phyloP scores from a whole-genome alignment of 192 early-diverging fungal species.

The Endogone sp. region DNA sequence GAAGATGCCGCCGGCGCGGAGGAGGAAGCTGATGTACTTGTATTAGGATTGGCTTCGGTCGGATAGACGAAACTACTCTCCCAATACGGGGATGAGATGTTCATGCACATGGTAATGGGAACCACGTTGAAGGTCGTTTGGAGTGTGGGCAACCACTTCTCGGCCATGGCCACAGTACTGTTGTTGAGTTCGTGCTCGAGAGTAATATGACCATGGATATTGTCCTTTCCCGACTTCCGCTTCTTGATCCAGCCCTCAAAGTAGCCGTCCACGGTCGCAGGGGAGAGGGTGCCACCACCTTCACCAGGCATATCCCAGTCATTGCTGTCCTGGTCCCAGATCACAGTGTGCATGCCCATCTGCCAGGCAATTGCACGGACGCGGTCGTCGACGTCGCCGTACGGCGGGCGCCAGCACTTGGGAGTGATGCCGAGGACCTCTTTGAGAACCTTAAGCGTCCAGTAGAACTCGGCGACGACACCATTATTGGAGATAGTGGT shows the following conservation, averaged over 20 bases:
- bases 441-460: slow-evolving; percentile 38
- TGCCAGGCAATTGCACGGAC: slow-evolving; percentile 39
- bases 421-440: slow-evolving; percentile 40
- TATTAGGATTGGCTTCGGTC: no score
- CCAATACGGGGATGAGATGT: slow-evolving; percentile 33
- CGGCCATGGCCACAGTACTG: slow-evolving; percentile 35
- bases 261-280: slow-evolving; percentile 24
- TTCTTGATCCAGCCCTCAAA: slow-evolving; percentile 20
- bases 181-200: slow-evolving; percentile 41
- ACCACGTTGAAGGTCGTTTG: slow-evolving; percentile 31
- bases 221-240: slow-evolving; percentile 21
- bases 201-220: slow-evolving; percentile 26
- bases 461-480: slow-evolving; percentile 55
- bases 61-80: slow-evolving; percentile 32
- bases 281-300: slow-evolving; percentile 28
- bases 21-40: no score
- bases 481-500: slow-evolving; percentile 38
- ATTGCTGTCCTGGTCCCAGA: slow-evolving; percentile 32
- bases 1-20: no score
- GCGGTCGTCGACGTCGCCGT: slow-evolving; percentile 51
- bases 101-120: slow-evolving; percentile 27
- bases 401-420: slow-evolving; percentile 48
- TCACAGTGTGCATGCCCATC: slow-evolving; percentile 25
- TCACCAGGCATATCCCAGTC: slow-evolving; percentile 43
- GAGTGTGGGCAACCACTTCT: slow-evolving; percentile 35